These are phyloP conservation scores for Marasmius tenuissimus DNA, from an alignment of 1,284 basidiomycete genomes.

Conservation along the genomic window DNA sequence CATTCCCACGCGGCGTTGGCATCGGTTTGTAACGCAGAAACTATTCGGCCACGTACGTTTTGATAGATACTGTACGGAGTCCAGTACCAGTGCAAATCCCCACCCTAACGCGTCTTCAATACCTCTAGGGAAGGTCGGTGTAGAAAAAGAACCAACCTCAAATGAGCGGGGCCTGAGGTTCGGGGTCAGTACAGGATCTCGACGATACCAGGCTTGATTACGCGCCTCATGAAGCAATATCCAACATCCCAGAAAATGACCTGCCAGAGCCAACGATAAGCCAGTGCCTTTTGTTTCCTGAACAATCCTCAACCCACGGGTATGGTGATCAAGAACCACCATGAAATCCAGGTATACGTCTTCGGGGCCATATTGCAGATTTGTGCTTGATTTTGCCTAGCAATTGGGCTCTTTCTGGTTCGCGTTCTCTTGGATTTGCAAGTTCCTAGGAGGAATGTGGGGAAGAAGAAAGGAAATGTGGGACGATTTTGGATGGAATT, in stretches of 20 bases:
- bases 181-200: not conserved
- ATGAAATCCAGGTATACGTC: not conserved
- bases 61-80: conserved; percentile 6
- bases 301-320: not conserved
- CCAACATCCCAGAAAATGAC: conserved; percentile 8
- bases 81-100: conserved; percentile 7
- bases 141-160: not conserved
- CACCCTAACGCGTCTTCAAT: not conserved
- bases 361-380: not conserved
- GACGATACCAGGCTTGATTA: not conserved
- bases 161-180: conserved; percentile 1
- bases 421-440: not conserved
- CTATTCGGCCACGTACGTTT: not conserved
- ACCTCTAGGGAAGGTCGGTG: not conserved
- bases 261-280: not conserved
- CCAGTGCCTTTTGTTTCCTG: not conserved
- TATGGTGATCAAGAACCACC: not conserved
- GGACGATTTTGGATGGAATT: not conserved
- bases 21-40: not conserved
- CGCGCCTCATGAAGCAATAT: conserved; percentile 6
- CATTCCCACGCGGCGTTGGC: not conserved
- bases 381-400: not conserved
- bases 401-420: no score
- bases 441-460: not conserved
- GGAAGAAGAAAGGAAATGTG: not conserved